phyloP scores from a whole-genome alignment of 2,329 filamentous ascomycete species.

The Phaeomoniella chlamydospora region DNA sequence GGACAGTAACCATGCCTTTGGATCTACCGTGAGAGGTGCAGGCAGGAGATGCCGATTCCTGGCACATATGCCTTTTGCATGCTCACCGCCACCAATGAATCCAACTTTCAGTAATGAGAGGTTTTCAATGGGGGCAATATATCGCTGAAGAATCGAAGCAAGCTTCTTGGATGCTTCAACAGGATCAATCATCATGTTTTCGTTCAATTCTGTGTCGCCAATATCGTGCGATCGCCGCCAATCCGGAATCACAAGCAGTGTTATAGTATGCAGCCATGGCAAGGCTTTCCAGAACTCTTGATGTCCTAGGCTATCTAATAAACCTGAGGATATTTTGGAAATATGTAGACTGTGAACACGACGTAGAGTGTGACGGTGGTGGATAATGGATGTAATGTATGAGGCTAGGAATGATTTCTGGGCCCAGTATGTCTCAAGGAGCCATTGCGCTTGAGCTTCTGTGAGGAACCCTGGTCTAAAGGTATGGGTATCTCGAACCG shows the following conservation, averaged over 20 bases:
- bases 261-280: conserved; percentile 37
- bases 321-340: conserved; percentile 48
- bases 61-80: conserved; percentile 45
- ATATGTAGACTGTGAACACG: conserved; percentile 46
- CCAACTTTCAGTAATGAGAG: conserved; percentile 50
- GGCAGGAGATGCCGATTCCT: conserved; percentile 50
- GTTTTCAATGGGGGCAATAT: conserved; percentile 31
- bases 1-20: conserved; percentile 6
- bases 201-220: conserved; percentile 34
- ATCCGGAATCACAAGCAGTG: conserved; percentile 48
- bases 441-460: conserved; percentile 51
- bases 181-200: conserved; percentile 35
- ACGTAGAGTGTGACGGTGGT: conserved; percentile 26
- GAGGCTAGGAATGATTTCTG: conserved; percentile 55
- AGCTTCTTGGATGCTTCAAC: conserved; percentile 36
- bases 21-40: conserved; percentile 26
- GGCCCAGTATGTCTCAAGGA: conserved; percentile 55
- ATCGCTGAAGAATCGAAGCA: conserved; percentile 34
- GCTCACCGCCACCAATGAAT: conserved; percentile 54
- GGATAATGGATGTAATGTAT: conserved; percentile 49
- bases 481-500: conserved; percentile 13
- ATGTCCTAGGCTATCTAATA: conserved; percentile 41
- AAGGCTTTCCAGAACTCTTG: conserved; percentile 49
- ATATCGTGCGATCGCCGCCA: conserved; percentile 45
- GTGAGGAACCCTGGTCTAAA: conserved; percentile 44